Conservation (phyloP, 2,329 filamentous ascomycete genomes). For the Elsinoe ampelina region DNA sequence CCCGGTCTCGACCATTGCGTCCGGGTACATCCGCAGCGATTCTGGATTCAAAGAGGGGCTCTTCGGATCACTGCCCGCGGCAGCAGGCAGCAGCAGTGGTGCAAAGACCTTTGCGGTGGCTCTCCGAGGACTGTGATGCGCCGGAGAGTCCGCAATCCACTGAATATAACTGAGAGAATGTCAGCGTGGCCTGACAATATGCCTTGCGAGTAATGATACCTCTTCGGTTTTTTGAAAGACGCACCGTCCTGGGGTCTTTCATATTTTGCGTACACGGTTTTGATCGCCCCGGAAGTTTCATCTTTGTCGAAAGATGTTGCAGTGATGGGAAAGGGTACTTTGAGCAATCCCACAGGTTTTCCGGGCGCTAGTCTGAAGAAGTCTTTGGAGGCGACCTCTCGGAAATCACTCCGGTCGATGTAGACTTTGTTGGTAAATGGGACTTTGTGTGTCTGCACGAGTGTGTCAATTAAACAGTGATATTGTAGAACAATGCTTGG, state of each 20-base stretch:
- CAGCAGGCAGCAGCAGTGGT: too few species aligned
- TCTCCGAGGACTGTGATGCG: slow-evolving; percentile 48
- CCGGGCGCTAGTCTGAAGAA: slow-evolving; percentile 72
- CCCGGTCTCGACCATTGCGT: slow-evolving; percentile 74
- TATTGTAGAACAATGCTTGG: too few species aligned
- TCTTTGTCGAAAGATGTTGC: slow-evolving; percentile 62
- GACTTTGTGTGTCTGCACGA: slow-evolving; percentile 53
- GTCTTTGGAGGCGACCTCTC: slow-evolving; percentile 60
- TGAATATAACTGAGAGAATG: slow-evolving; percentile 50
- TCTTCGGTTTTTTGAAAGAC: slow-evolving; percentile 32
- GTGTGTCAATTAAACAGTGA: slow-evolving; percentile 56
- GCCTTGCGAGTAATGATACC: too few species aligned
- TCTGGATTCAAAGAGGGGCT: slow-evolving; percentile 78
- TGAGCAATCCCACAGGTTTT: slow-evolving; percentile 64
- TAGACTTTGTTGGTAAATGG: slow-evolving; percentile 70
- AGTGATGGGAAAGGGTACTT: slow-evolving; percentile 60
- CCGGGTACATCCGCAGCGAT: slow-evolving; percentile 63
- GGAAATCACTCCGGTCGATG: slow-evolving; percentile 73
- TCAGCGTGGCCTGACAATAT: too few species aligned
- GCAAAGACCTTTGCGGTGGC: slow-evolving; percentile 29
- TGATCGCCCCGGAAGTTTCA: slow-evolving; percentile 52
- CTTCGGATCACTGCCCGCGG: slow-evolving; percentile 54
- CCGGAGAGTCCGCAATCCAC: slow-evolving; percentile 68
- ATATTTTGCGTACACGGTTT: slow-evolving; percentile 54
- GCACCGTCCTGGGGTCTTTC: slow-evolving; percentile 49